Evolutionary conservation across 495 filamentous ascomycete species (phyloP).

Genomic region (Umbilicaria muhlenbergii): DNA sequence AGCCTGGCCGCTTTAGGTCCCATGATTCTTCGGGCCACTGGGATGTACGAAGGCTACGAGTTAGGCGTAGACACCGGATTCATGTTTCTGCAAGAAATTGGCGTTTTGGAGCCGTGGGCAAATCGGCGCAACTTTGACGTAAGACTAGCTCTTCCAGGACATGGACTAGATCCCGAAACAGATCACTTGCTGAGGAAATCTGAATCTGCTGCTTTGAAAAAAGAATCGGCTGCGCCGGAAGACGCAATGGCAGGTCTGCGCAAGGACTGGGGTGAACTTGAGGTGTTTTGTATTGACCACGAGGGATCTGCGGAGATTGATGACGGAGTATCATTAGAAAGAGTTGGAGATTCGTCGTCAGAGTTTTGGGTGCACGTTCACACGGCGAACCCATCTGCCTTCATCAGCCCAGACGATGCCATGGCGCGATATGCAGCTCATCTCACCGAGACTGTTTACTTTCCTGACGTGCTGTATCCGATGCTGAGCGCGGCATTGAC

Average conservation of each 20-base stretch:
- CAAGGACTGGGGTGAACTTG: slow-evolving; percentile 51
- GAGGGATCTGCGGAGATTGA: slow-evolving; percentile 63
- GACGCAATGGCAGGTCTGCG: slow-evolving; percentile 47
- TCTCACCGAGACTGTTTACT: slow-evolving; percentile 52
- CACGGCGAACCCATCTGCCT: slow-evolving; percentile 87
- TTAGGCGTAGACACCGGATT: slow-evolving; percentile 41
- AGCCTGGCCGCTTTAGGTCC: slow-evolving; percentile 46
- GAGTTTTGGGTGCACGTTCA: slow-evolving; percentile 72
- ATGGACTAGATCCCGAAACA: slow-evolving; percentile 21
- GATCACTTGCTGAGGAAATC: slow-evolving; percentile 19
- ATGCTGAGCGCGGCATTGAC: slow-evolving; percentile 56
- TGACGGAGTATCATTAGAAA: slow-evolving; percentile 73
- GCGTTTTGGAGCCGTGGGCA: slow-evolving; percentile 69
- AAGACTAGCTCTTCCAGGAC: slow-evolving; percentile 44
- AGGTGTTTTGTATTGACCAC: slow-evolving; percentile 76
- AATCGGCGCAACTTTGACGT: slow-evolving; percentile 48
- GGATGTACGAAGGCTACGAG: slow-evolving; percentile 45
- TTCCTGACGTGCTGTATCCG: slow-evolving; percentile 51
- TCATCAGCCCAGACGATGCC: slow-evolving; percentile 39
- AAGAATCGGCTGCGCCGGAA: slow-evolving; percentile 16
- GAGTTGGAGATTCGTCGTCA: slow-evolving; percentile 34
- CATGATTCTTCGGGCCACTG: slow-evolving; percentile 53
- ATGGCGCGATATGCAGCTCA: slow-evolving; percentile 49
- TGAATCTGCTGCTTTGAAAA: slow-evolving; percentile 8
- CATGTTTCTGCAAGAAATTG: slow-evolving; percentile 74